Base-by-base conservation (phyloP, 139 green algal species). In the Astrephomene gubernaculifera region DNA sequence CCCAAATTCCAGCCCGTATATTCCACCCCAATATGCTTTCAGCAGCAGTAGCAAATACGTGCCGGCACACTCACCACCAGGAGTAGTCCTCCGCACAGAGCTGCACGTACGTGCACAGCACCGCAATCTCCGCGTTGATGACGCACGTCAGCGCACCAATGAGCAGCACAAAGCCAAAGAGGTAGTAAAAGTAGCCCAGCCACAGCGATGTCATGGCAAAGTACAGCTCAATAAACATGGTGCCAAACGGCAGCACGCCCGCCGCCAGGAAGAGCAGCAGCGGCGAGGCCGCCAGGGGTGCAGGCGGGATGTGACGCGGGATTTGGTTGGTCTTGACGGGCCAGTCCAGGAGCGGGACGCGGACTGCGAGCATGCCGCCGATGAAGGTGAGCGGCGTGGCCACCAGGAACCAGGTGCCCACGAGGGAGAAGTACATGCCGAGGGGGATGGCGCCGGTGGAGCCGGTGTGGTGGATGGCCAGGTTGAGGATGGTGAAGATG, bases 131-230 rank as follows among this genome's bases (percentile, higher is more conserved):
- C 12, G 93, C 87, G 44, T 94, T 98, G 89, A 98, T 97, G 81
- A 98, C 71, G 22, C 96, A 83, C 7, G 95, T 98, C 21, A 98
- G 90, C 33, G 92, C n/a, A 17, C 93, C 93, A 67, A 98, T 95
- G 39, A 98, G 82, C 85, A 97, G 94, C 65, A 98, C 92, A 86
- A 98, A 98, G 65, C 93, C 94, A 79, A 98, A 98, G 68, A 96
- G 94, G 93, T 98, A 98, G 93, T 99, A 99, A 70, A 98, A 98
- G 92, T 96, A 98, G 45, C 96, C 95, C 85, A 98, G 94, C 97
- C 96, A 98, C 90, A 92, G 45, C 64, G 88, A 95, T 33, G 94
- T 97, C 95, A 99, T 98, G 73, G 96, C 95, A 86, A 99, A 98
- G 93, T 98, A 99, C 33, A 98, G 94, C 93, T 99, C 97, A 52